These are phyloP conservation scores for Botryosphaeria dothidea DNA, from an alignment of 2,329 filamentous ascomycete genomes.

Conservation along the genomic window DNA sequence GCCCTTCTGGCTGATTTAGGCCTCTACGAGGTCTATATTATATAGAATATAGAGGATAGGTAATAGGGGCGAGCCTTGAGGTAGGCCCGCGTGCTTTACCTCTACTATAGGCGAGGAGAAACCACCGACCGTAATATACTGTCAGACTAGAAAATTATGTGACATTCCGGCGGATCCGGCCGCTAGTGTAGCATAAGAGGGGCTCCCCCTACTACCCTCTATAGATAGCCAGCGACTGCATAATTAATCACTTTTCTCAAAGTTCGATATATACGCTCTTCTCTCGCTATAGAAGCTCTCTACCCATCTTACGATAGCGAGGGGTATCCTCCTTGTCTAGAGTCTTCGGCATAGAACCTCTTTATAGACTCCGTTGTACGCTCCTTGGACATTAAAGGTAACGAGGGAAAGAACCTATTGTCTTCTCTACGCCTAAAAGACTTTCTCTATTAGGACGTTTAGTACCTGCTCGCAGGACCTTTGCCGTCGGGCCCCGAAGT, in stretches of 20 bases:
- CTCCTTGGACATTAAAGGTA: not conserved
- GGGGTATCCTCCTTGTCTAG: not conserved
- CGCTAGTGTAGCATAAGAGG: too few relatives aligned
- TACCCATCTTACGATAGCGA: not conserved
- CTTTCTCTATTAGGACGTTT: slow-evolving; percentile 20
- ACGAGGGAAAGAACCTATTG: not conserved
- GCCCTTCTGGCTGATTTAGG: not conserved
- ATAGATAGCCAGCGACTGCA: too few relatives aligned
- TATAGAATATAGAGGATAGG: slow-evolving; percentile 4
- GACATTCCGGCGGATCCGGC: too few relatives aligned
- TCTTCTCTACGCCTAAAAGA: not conserved
- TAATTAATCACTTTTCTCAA: too few relatives aligned
- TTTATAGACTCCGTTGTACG: not conserved
- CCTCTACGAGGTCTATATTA: not conserved
- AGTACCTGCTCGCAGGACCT: slow-evolving; percentile 27
- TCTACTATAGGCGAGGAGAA: not conserved
- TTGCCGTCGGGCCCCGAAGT: slow-evolving; percentile 27
- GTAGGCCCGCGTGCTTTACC: not conserved
- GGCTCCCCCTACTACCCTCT: too few relatives aligned
- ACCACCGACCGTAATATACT: not conserved
- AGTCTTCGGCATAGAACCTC: not conserved
- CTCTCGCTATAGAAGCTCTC: not conserved
- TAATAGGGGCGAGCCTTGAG: slow-evolving; percentile 2
- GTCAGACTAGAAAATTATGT: too few relatives aligned
- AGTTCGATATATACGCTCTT: not conserved